A percentile compares a stretch with the other conserved stretches of the same genome.
phyloP scores from a whole-genome alignment of 108 stramenopile genomes.

The Fragilariopsis cylindrus region DNA sequence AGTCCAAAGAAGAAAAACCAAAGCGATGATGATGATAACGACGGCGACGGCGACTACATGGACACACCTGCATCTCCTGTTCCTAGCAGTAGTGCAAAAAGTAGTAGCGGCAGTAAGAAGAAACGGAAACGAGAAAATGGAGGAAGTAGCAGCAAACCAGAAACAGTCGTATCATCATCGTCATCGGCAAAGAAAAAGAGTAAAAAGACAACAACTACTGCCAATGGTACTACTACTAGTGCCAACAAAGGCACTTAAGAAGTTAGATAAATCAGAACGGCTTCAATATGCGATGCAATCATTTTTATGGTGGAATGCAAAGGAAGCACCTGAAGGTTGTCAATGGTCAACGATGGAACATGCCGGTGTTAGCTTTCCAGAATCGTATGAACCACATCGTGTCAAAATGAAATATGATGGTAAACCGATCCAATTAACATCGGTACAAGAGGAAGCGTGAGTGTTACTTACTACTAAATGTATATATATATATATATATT shows the following conservation, averaged over 20 bases:
- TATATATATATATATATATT: not conserved
- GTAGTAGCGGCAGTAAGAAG: not conserved
- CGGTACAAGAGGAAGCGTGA: conserved; percentile 94
- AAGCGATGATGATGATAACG: conserved; percentile 12
- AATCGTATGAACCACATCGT: conserved; percentile 92
- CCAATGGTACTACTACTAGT: not conserved
- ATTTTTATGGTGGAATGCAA: conserved; percentile 89
- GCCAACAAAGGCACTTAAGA: conserved; percentile 52
- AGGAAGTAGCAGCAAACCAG: conserved; percentile 4
- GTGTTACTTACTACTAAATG: conserved; percentile 2
- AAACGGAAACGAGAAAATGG: conserved; percentile 18
- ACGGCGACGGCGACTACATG: not conserved
- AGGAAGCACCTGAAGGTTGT: conserved; percentile 80
- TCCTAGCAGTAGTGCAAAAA: not conserved
- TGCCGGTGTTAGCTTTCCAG: conserved; percentile 94
- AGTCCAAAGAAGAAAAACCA: not conserved
- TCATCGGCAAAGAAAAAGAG: conserved; percentile 37
- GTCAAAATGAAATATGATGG: conserved; percentile 95
- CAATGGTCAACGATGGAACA: conserved; percentile 97
- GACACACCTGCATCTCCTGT: too few relatives aligned
- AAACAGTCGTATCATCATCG: not conserved
- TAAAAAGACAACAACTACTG: not conserved
- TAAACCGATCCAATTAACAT: conserved; percentile 79
- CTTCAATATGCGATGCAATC: conserved; percentile 90
- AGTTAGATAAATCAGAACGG: conserved; percentile 75